Evolutionary conservation across 768 basidiomycete species (phyloP).

Genomic region (Infundibulicybe gibba): DNA sequence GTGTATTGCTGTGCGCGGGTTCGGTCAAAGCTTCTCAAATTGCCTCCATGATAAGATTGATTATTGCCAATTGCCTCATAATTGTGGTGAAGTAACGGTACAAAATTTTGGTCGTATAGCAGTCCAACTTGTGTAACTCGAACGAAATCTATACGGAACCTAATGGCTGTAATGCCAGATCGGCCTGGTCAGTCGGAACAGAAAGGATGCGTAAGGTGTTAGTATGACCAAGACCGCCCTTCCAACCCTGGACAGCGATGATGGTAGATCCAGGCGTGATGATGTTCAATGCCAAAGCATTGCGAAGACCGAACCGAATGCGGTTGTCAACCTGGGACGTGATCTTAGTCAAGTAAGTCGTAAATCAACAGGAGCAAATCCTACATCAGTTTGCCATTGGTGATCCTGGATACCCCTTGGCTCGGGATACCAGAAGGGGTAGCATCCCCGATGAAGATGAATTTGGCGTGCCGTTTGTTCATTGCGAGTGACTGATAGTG

Average conservation of each 20-base stretch:
- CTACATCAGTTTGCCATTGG: conserved; percentile 97
- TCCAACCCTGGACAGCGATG: conserved; percentile 99
- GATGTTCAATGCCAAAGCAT: conserved; percentile 79
- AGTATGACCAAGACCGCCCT: conserved; percentile 94
- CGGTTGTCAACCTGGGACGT: conserved; percentile 75
- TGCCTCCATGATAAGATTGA: too few relatives aligned
- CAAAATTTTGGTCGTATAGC: too few relatives aligned
- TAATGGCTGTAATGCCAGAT: conserved; percentile 69
- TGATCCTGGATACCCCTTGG: conserved; percentile 83
- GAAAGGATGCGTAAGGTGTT: conserved; percentile 84
- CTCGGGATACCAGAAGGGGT: conserved; percentile 96
- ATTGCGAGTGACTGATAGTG: conserved; percentile 80
- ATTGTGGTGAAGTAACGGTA: too few relatives aligned
- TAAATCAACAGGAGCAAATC: conserved; percentile 16
- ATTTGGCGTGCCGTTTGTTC: conserved; percentile 94
- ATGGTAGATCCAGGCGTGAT: conserved; percentile 87
- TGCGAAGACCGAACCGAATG: conserved; percentile 83
- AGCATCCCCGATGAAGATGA: conserved; percentile 94
- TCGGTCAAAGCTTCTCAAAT: too few relatives aligned
- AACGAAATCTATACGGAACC: conserved; percentile 20
- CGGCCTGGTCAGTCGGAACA: conserved; percentile 78
- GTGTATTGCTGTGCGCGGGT: too few relatives aligned
- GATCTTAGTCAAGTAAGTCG: conserved; percentile 7
- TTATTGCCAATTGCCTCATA: too few relatives aligned
- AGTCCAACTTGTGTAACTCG: not conserved